Conservation (phyloP, 768 basidiomycete species). For the Coprinellus micaceus region DNA sequence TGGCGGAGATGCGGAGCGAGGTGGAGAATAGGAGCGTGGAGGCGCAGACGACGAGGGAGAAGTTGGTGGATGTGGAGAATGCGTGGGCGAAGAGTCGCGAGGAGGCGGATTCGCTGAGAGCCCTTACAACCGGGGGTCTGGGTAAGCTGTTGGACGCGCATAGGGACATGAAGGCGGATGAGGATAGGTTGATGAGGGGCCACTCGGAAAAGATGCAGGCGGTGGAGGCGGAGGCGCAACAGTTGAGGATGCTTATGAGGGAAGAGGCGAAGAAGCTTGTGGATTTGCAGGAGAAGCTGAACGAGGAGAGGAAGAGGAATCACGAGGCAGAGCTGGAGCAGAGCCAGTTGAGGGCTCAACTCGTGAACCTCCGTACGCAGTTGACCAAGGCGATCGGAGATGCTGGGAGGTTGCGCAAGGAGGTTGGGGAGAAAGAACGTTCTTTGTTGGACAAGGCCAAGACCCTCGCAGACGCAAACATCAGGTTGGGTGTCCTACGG, state of each 20-base stretch:
- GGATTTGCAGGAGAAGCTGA: conserved; percentile 59
- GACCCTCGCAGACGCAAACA: conserved; percentile 62
- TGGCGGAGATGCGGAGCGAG: conserved; percentile 77
- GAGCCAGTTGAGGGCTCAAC: conserved; percentile 64
- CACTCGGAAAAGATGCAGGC: conserved; percentile 81
- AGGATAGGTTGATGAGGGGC: conserved; percentile 69
- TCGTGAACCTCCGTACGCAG: conserved; percentile 70
- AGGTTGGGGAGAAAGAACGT: conserved; percentile 61
- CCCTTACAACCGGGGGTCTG: conserved; percentile 79
- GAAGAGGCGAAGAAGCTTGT: conserved; percentile 72
- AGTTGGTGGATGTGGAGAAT: conserved; percentile 80
- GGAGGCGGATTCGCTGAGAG: conserved; percentile 87
- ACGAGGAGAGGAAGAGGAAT: conserved; percentile 61
- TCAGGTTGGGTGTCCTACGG: conserved; percentile 76
- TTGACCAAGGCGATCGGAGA: conserved; percentile 67
- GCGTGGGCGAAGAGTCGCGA: conserved; percentile 90
- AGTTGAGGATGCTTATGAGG: conserved; percentile 75
- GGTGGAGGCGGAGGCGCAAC: conserved; percentile 72
- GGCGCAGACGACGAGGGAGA: conserved; percentile 60
- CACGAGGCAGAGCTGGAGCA: conserved; percentile 65
- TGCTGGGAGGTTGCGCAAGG: conserved; percentile 64
- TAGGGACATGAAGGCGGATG: conserved; percentile 78
- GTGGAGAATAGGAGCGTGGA: conserved; percentile 73
- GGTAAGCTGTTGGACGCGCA: conserved; percentile 88
- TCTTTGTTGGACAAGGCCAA: conserved; percentile 61